Base-by-base conservation (phyloP, 2,329 filamentous ascomycete species). In the Colletotrichum nymphaeae region DNA sequence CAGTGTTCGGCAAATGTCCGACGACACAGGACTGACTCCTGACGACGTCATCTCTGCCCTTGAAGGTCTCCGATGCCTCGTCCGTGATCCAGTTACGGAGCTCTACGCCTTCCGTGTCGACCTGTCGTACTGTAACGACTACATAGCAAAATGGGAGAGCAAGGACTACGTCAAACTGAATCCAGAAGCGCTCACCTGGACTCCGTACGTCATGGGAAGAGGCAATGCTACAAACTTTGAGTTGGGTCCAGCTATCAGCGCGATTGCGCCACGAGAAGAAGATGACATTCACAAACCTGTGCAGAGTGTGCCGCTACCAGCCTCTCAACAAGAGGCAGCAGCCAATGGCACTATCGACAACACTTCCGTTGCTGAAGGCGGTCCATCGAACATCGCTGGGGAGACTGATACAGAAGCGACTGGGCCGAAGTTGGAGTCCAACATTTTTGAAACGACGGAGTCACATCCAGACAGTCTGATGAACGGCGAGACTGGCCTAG, bases 11-110 rank as follows among this genome's bases (percentile, higher is more conserved):
- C 86, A 90, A 35, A 94, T 97, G 75, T 97, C 96, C 0, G 92
- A 96, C 76, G 92, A 95, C 73, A 98, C 96, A 0, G 97, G 97
- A 12, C 95, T 99, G 91, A 98, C 97, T 1, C 90, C 96, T 0
- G 97, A 99, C 83, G 97, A 99, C 82, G 95, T 98, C 73, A 94
- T 99, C 14, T 97, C 97, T 14, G 96, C 94, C 0, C 87, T 99
- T 2, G 97, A 99, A 84, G 95, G 94, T 0, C 86, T 99, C 12
- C 92, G 96, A 55, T 96, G 95, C 67, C 89, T 99, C 28, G 94
- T 98, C 19, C 91, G 95, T 72, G 97, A 99, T 81, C 95, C 96
- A 1, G 88, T 94, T 68, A 98, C 96, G 0, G 94, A 93, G 74
- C 89, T 93, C 5, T 99, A 99, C 81, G 97, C 95, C 1, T 92